Base-by-base conservation (phyloP, 352 stramenopile species). In the Globisporangium takayamanum region DNA sequence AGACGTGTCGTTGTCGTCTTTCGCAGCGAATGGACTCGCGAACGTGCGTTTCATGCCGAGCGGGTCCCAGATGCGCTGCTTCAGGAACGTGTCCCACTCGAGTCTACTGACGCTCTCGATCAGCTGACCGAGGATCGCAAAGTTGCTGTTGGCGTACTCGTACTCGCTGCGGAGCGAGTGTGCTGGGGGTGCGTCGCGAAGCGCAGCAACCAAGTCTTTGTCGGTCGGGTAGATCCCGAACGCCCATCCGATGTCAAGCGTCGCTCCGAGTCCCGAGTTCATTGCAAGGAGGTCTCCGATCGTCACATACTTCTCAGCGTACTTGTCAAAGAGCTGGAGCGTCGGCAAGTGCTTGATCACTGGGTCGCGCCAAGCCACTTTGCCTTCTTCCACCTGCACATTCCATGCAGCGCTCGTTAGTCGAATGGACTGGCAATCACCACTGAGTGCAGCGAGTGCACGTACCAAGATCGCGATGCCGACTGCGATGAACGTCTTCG, bases 121-220 rank as follows among this genome's bases (percentile, higher is more conserved):
- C 18, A 90, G 62, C 60, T 86, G 67, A 0, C 80, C 80, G 22
- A 88, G 60, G 49, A 87, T 78, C 1, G 68, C 76, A 54, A 82
- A 88, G 59, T 88, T 87, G 25, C 72, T 51, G 46, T 88, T 89
- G 28, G 75, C 58, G 58, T 88, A 88, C 56, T 81, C 76, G 39
- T 82, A 78, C 11, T 66, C 72, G 20, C 70, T 68, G 25, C 77
- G 75, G 25, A 87, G 66, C 2, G 68, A 62, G 53, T 80, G 72
- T 22, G 67, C 49, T 0, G 76, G 76, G 46, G 76, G 63, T 3
- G 80, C 64, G 55, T 77, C 63, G 2, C 52, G 58, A 8, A 87
- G 66, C 3, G 58, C 66, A 14, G 68, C 26, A 6, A 83, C 76
- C 0, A 79, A 48, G 0, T 74, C 67, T 25, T 74, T 62, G 20